Evolutionary conservation across 257 asterid species (phyloP), one percentile per base, ranked within the genome.

Genomic region (Nicotiana knightiana): DNA sequence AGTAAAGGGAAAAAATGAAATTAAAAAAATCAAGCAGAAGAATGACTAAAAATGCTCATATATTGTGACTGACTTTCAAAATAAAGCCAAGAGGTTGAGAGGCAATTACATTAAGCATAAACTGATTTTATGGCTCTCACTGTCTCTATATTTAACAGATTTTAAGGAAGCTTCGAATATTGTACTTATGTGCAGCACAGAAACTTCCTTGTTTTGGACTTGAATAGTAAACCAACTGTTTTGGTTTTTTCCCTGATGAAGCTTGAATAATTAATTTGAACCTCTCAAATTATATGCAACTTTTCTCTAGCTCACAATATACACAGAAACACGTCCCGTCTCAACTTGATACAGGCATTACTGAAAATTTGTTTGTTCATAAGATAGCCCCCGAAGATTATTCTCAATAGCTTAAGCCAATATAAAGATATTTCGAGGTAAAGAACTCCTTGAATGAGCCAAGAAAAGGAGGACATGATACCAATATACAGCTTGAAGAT

Each of bases 401-500:
- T 37, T 79, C 53, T 33, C 30, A 78, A 37, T 10, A 43, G 21
- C 58, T 79, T 15, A 32, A 79, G 26, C 46, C 82, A 80, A 79
- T 71, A 24, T 24, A 71, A 32, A 46, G 61, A 15, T 7, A 46
- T 9, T 67, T 68, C 55, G 43, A 18, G 55, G 77, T 37, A 39
- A 39, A n/a, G 57, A 68, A 21, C n/a, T 21, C 21, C 59, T 71
- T 18, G 51, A 10, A 30, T 28, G 70, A 64, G 39, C n/a, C 43
- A 64, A 16, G 32, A 54, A 76, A 76, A 4, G 61, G 81, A 76
- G 6, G 62, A 55, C 39, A 76, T 28, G 11, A 61, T 7, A 26
- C 32, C 58, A 18, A 85, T 91, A 0, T 91, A 94, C 61, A 78
- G 26, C 43, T 61, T 51, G 91, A 77, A 70, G 87, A 84, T 54